phyloP scores from a whole-genome alignment of 2,329 filamentous ascomycete species.

The Xylariaceae sp. region DNA sequence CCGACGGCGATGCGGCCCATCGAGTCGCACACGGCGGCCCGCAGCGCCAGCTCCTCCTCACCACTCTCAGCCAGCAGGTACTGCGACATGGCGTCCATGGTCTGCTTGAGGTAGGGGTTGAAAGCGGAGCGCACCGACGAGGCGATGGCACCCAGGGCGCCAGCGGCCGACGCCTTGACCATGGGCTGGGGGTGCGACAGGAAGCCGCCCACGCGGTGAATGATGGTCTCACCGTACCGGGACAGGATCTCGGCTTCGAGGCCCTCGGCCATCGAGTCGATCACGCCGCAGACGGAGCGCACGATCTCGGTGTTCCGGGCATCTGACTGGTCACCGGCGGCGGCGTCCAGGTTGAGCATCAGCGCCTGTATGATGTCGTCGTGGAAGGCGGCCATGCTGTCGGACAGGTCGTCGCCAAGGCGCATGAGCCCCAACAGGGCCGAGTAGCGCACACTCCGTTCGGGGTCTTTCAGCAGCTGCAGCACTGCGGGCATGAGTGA shows the following conservation, averaged over 20 bases:
- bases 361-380: constrained; percentile 75
- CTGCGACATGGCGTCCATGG: constrained; percentile 80
- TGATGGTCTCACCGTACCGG: constrained; percentile 73
- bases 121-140: constrained; percentile 77
- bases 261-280: constrained; percentile 85
- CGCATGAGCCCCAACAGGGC: constrained; percentile 82
- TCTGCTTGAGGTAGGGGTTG: constrained; percentile 82
- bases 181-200: constrained; percentile 79
- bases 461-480: constrained; percentile 74
- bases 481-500: constrained; percentile 80
- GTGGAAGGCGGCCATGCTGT: constrained; percentile 82
- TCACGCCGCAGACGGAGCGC: constrained; percentile 79
- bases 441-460: constrained; percentile 76
- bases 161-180: constrained; percentile 82
- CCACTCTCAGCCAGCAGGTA: constrained; percentile 82
- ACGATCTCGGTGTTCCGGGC: constrained; percentile 80
- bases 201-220: constrained; percentile 76
- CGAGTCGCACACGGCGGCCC: constrained; percentile 83
- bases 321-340: constrained; percentile 58
- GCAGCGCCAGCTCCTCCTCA: constrained; percentile 82
- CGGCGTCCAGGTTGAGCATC: constrained; percentile 81
- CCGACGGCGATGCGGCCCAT: constrained; percentile 89
- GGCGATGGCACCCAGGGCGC: constrained; percentile 85
- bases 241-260: constrained; percentile 74
- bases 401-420: constrained; percentile 85